Percentiles rank a stretch among this genome's conserved stretches.
These are phyloP conservation scores for Clitopilus passeckerianus DNA, from an alignment of 768 basidiomycete genomes.

Conservation along the genomic window DNA sequence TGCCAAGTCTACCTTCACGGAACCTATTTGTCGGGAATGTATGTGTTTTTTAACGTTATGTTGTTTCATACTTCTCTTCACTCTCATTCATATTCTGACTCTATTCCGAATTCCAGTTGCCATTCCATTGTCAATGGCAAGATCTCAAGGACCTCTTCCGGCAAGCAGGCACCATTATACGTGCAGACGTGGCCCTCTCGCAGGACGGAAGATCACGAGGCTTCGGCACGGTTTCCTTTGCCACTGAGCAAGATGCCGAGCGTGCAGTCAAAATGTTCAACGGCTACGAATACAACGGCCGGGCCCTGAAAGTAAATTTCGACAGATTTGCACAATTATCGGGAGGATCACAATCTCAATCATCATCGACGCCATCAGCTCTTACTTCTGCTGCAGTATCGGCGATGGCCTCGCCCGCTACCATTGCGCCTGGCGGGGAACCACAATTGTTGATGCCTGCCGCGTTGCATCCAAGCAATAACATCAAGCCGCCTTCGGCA, in stretches of 20 bases:
- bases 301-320: slow-evolving; percentile 83
- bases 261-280: slow-evolving; percentile 85
- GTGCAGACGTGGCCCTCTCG: slow-evolving; percentile 88
- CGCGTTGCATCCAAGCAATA: slow-evolving; percentile 4
- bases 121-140: slow-evolving; percentile 96
- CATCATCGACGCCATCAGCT: slow-evolving; percentile 17
- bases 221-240: slow-evolving; percentile 89
- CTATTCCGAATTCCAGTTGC: slow-evolving; percentile 47
- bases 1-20: slow-evolving; percentile 23
- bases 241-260: slow-evolving; percentile 79
- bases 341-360: slow-evolving; percentile 5
- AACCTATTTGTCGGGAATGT: slow-evolving; percentile 90
- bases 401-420: neutral
- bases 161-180: slow-evolving; percentile 81
- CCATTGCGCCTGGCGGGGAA: neutral
- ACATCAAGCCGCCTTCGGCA: slow-evolving; percentile 1
- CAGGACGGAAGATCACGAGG: slow-evolving; percentile 87
- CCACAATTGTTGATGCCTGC: neutral
- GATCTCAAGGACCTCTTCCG: slow-evolving; percentile 96
- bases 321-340: slow-evolving; percentile 65
- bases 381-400: slow-evolving; percentile 6
- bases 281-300: slow-evolving; percentile 90
- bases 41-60: slow-evolving; percentile 22
- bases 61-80: neutral
- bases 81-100: neutral